Base-by-base conservation (phyloP, 2,329 filamentous ascomycete genomes). In the Ophiostoma montium region DNA sequence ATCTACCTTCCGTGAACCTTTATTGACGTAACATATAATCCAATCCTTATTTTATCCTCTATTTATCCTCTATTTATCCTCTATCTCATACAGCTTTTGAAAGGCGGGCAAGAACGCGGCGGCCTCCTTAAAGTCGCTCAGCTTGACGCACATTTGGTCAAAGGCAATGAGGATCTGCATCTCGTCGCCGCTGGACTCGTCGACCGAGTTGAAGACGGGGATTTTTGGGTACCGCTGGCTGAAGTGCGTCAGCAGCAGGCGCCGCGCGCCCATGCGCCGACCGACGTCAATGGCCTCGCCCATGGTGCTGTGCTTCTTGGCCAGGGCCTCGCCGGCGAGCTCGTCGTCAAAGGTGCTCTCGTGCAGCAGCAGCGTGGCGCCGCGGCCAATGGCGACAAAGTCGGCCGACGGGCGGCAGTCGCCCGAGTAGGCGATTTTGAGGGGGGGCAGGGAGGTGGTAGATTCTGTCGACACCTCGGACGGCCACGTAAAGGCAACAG, bases 281-380 rank as follows among this genome's bases (percentile, higher is more conserved):
- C 83, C 90, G 3, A 96, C 75, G 41, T 70, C 72, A 3, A 98
- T 74, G 1, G 92, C 92, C 67, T 98, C 92, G 13, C 76, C 76
- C 53, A 88, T 86, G 9, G 92, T 98, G 35, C 77, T 86, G 68
- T 98, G 92, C 60, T 84, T 88, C 76, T 98, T 98, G 47, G 83
- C 85, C 27, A 74, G 61, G 4, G 92, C 92, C 59, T 95, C 89
- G 15, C 74, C 76, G 35, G 65, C 58, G 57, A 95, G 76, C 58
- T 92, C 86, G 61, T 95, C 86, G 57, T 92, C 86, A 61, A 98
- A 96, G 0, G 92, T 98, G 54, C 88, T 89, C 71, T 98, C 92
- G 68, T 98, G 92, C 50, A 98, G 78, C 5, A 95, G 76, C 7
- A 98, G 74, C 13, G 90, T 94, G 2, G 84, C 81, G 53, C 80